Evolutionary conservation across 2,329 filamentous ascomycete genomes (phyloP), one percentile per base, ranked within the genome.

Genomic region (Metarhizium brunneum): DNA sequence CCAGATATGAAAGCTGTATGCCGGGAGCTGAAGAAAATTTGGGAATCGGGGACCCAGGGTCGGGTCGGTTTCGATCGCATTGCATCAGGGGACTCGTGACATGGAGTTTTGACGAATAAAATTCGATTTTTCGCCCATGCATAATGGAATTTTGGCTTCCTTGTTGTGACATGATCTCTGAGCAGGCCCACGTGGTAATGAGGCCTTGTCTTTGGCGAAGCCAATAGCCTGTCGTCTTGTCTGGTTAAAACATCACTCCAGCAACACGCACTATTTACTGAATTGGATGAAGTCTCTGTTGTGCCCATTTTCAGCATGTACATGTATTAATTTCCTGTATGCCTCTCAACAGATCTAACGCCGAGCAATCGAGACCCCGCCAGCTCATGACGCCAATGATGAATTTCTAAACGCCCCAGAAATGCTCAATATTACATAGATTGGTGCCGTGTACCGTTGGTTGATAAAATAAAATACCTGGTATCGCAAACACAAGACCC

Each of bases 71-170:
- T 70, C 68, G 63, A 71, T 54, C 45, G 69, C 70, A 71, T 71
- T 72, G 69, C 70, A 73, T 71, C 66, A 68, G 65, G 68, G 69
- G 50, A 69, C 69, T 70, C 68, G 68, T 61, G 64, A 69, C 52
- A 66, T 62, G 68, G 69, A 70, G 68, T 72, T 59, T 68, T 68
- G 65, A 71, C 67, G 68, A 71, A 71, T 67, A 67, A 69, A 50
- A 48, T 69, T 68, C 67, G 61, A 68, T 65, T 70, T 69, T 68
- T 50, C 64, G 65, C 67, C 66, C 64, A 65, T 65, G 63, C 52
- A 54, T 16, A 30, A 11, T 13, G 20, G 30, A 20, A 10, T 18
- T 4, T 13, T 6, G 43, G 29, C 6, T 25, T 45, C 4, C 7
- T 2, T 45, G 14, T 45, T 20, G 45, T 48, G 45, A 48, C 32